Base-by-base conservation (phyloP, 805 yeast genomes). In the Tetrapisispora taiwanensis region DNA sequence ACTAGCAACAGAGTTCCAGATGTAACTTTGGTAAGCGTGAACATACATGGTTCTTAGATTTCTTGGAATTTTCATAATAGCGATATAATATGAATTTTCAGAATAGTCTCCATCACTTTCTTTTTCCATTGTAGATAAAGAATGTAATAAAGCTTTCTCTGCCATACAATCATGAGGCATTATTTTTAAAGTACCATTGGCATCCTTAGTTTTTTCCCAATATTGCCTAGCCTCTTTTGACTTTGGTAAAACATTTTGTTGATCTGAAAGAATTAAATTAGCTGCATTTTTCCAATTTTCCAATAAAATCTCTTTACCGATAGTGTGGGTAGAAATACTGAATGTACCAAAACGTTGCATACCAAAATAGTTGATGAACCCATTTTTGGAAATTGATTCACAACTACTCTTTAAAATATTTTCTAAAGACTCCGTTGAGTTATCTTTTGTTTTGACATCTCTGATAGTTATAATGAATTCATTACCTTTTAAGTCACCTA, bases 271-370 rank as follows among this genome's bases (percentile, higher is more conserved):
- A 45, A 92, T 74, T 46, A 89, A 66, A 44, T 85, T 84, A 6
- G 73, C 90, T 1, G 94, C 96, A 13, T 69, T 72, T 53, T 82
- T 74, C 88, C 95, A 92, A 45, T 88, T 79, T 30, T 76, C 77
- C 40, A 76, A 71, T 41, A 92, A 66, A 24, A 90, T 70, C 48
- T 73, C 73, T 48, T 76, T 76, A 40, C 99, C 99, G 43, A 89
- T 71, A 27, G 73, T 75, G 63, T 92, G 97, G 0, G 98, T 89
- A 2, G 97, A 86, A 26, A 88, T 73, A 12, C 96, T 84, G 58
- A 87, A 90, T 0, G 98, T 89, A 26, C 99, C 99, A 62, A 92
- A 92, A 58, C 99, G 72, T 69, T 92, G 99, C 89, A 92, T 82
- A n/a, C 99, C 99, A 61, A 75, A 92, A 59, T 92, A 92, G 63